Percentiles rank a stretch among this genome's conserved stretches.
Conservation (phyloP, 495 filamentous ascomycete genomes). For the Aspergillus egyptiacus region DNA sequence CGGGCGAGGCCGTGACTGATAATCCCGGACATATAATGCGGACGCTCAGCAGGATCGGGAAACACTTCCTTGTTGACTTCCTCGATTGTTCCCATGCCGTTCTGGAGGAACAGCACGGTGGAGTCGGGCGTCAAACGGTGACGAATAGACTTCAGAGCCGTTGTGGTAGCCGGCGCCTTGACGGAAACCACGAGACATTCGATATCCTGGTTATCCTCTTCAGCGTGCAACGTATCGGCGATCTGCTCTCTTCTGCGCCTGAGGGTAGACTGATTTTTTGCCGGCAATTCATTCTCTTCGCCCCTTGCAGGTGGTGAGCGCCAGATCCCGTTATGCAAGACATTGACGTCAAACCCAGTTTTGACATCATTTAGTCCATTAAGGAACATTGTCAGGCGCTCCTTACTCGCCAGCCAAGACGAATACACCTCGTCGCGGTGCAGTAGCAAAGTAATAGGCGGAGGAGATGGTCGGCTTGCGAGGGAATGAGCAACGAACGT, state of each 20-base stretch:
- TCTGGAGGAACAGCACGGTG: constrained; percentile 74
- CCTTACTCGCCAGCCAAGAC: constrained; percentile 24
- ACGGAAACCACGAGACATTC: constrained; percentile 70
- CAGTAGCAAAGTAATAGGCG: constrained; percentile 53
- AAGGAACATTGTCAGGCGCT: constrained; percentile 26
- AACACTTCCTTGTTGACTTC: constrained; percentile 63
- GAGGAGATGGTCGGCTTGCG: constrained; percentile 49
- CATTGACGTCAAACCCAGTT: constrained; percentile 40
- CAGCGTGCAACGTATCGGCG: constrained; percentile 11
- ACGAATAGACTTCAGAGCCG: constrained; percentile 50
- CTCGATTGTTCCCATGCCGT: constrained; percentile 79
- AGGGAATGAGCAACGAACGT: constrained; percentile 57
- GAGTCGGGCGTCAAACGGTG: constrained; percentile 65
- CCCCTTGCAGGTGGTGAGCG: constrained; percentile 27
- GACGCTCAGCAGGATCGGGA: constrained; percentile 53
- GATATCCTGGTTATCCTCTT: constrained; percentile 47
- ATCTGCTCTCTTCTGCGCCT: not conserved
- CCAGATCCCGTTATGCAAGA: constrained; percentile 27
- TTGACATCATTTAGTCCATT: constrained; percentile 38
- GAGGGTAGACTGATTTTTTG: not conserved
- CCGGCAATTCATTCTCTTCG: constrained; percentile 12
- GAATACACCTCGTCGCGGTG: constrained; percentile 32
- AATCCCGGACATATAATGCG: constrained; percentile 70
- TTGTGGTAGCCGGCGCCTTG: constrained; percentile 50
- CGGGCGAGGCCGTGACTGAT: constrained; percentile 58